Base-by-base conservation (phyloP, 768 basidiomycete genomes). In the Tricholoma hemisulphureum region DNA sequence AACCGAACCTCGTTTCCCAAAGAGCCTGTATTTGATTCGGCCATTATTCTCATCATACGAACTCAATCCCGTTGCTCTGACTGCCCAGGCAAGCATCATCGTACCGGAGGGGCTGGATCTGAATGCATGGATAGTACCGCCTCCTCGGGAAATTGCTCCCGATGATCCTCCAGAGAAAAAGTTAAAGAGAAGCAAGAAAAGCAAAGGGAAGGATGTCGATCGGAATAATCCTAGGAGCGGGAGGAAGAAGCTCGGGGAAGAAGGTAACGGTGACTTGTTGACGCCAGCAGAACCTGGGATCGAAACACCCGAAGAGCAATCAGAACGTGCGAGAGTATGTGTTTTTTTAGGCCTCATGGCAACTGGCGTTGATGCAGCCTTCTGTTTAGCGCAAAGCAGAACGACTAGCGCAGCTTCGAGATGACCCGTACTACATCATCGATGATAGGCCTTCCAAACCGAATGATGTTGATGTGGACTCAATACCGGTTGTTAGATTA, bases 371-470 rank as follows among this genome's bases (percentile, higher is more conserved):
- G 9, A 41, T 48, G 18, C 37, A 50, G 23, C 2, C 31, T 29
- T 23, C 4, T 57, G 29, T 29, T 32, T 63, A 97, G 94, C 80
- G 84, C 45, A 87, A 85, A 63, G 86, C 83, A 24, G 92, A 90
- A 63, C 81, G 92, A 28, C 73, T 86, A 49, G 93, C 88, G 51
- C 84, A 87, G 58, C 77, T 87, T 61, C 83, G 84, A 37, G 91
- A 93, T 60, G 94, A 98, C 67, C 95, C 95, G 4, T 97, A 94
- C 73, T 95, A 97, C 71, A 86, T 97, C 61, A 79, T 86, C 35
- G 89, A 91, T 61, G 83, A 84, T 39, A 73, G 69, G 54, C 75
- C 82, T 21, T 20, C 53, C 1, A 76, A 71, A 55, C 60, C 68
- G 24, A 52, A 58, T 23, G 59, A 72, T 7, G 81, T 84, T 11